Percentiles rank a stretch among this genome's conserved stretches.
Conservation (phyloP, 2,329 filamentous ascomycete species). For the Curvularia lunata region DNA sequence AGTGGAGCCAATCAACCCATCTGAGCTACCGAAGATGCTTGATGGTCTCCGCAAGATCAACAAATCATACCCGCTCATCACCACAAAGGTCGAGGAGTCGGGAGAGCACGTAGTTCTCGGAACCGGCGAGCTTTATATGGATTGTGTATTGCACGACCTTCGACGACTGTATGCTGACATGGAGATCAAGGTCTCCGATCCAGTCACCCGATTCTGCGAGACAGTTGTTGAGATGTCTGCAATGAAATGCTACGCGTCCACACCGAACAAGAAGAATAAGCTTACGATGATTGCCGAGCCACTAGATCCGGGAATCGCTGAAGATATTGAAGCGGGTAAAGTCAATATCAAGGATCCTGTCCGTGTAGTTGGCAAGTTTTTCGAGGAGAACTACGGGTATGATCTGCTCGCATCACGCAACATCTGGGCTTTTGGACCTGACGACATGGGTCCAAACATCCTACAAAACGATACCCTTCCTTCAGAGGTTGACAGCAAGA, state of each 20-base stretch:
- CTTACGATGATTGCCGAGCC: conserved; percentile 98
- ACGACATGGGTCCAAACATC: conserved; percentile 93
- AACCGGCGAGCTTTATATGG: conserved; percentile 99
- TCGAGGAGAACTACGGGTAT: conserved; percentile 96
- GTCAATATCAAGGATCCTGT: conserved; percentile 94
- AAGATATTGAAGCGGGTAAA: conserved; percentile 88
- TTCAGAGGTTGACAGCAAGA: conserved; percentile 91
- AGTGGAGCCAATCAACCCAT: conserved; percentile 97
- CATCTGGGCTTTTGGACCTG: conserved; percentile 98
- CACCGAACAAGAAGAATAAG: conserved; percentile 99
- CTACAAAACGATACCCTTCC: conserved; percentile 95
- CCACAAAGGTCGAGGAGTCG: conserved; percentile 96
- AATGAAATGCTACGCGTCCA: conserved; percentile 97
- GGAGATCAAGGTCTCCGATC: conserved; percentile 99
- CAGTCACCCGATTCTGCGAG: conserved; percentile 96
- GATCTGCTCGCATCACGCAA: conserved; percentile 91
- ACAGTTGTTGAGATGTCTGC: conserved; percentile 97
- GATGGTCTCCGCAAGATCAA: conserved; percentile 96
- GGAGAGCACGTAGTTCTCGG: conserved; percentile 95
- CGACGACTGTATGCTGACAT: conserved; percentile 95
- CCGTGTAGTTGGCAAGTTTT: conserved; percentile 92
- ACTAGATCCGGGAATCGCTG: conserved; percentile 89
- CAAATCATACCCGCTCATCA: conserved; percentile 95
- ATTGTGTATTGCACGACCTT: conserved; percentile 95
- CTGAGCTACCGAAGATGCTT: conserved; percentile 97